These are phyloP conservation scores for Sphaerulina populicola DNA, from an alignment of 2,329 filamentous ascomycete species.

Conservation along the genomic window DNA sequence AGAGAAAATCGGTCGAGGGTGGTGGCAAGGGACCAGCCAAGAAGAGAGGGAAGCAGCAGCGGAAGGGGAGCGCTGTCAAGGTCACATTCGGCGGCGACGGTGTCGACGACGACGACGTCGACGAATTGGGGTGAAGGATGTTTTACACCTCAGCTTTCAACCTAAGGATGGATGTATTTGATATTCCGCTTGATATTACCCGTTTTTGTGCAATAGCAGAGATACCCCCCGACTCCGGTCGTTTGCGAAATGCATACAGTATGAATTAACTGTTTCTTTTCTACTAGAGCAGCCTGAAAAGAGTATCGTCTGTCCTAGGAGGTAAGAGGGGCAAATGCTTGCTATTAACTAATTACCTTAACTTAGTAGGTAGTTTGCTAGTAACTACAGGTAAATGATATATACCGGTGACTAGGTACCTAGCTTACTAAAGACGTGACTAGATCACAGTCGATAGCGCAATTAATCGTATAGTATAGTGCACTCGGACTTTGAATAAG, in stretches of 20 bases:
- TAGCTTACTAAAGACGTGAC: too few species aligned
- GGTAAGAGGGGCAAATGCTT: too few species aligned
- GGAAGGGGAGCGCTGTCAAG: conserved; percentile 19
- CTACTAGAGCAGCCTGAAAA: too few species aligned
- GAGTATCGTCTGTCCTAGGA: too few species aligned
- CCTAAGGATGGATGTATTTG: not conserved
- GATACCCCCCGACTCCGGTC: not conserved
- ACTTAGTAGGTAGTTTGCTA: too few species aligned
- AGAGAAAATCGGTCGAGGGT: conserved; percentile 36
- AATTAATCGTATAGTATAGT: too few species aligned
- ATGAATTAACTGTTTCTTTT: too few species aligned
- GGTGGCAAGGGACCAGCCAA: conserved; percentile 20
- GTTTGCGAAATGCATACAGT: not conserved
- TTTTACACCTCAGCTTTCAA: conserved; percentile 1
- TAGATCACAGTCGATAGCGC: too few species aligned
- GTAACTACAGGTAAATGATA: too few species aligned
- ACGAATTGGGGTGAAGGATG: not conserved
- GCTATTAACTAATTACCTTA: too few species aligned
- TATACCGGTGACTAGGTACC: too few species aligned
- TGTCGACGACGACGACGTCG: conserved; percentile 1
- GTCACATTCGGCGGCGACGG: conserved; percentile 21
- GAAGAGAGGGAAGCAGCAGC: conserved; percentile 26
- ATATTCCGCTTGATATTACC: not conserved
- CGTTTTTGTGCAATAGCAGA: not conserved
- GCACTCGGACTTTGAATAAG: too few species aligned